Conservation (phyloP, 306 rosid species). For the Vigna radiata region DNA sequence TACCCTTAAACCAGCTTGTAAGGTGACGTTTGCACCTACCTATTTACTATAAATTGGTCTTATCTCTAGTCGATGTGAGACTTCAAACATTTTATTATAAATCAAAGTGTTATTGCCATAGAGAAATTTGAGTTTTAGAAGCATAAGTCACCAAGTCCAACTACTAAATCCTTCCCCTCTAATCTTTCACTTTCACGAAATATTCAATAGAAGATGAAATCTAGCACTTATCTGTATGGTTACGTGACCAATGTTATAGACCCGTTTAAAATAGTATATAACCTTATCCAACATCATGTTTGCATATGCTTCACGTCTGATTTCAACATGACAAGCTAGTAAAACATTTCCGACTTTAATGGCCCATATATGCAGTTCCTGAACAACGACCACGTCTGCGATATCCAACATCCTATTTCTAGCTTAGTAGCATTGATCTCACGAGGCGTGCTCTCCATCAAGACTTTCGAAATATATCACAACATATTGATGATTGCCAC, state of each 20-base stretch:
- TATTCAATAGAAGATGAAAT: not conserved
- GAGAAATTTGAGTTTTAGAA: conserved; percentile 36
- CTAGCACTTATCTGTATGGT: conserved; percentile 77
- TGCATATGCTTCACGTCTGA: too few relatives aligned
- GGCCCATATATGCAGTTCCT: conserved; percentile 86
- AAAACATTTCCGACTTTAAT: conserved; percentile 77
- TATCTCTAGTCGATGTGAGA: too few relatives aligned
- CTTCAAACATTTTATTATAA: not conserved
- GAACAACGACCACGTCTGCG: conserved; percentile 78
- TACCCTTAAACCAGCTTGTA: too few relatives aligned
- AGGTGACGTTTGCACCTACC: too few relatives aligned
- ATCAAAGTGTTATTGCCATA: conserved; percentile 27
- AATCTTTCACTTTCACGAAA: conserved; percentile 28
- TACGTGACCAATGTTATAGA: conserved; percentile 76
- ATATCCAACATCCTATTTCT: conserved; percentile 67
- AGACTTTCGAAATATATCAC: conserved; percentile 70
- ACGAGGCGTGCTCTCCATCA: conserved; percentile 83
- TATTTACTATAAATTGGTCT: too few relatives aligned
- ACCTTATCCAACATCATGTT: conserved; percentile 72
- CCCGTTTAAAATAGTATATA: conserved; percentile 69
- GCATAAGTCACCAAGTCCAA: conserved; percentile 27
- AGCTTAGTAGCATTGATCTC: conserved; percentile 76
- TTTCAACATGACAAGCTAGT: conserved; percentile 82
- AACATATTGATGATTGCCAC: conserved; percentile 74
- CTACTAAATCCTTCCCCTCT: conserved; percentile 15